Evolutionary conservation across 164 flowering plant species (phyloP).

Genomic region (Stephania cephalantha): DNA sequence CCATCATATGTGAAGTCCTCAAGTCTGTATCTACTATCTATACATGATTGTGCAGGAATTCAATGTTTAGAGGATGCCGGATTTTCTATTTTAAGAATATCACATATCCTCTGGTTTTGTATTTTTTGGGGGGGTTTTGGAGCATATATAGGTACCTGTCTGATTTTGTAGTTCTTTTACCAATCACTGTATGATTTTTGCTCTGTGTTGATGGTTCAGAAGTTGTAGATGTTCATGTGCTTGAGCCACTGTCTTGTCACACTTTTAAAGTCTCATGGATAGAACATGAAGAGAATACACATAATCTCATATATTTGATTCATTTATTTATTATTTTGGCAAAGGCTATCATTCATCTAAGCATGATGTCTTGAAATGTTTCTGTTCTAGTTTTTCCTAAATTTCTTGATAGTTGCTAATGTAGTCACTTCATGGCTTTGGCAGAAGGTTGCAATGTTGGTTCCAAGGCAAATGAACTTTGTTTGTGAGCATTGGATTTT

Average conservation of each 20-base stretch:
- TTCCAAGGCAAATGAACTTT: not conserved
- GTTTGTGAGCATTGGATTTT: not conserved
- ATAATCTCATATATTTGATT: not conserved
- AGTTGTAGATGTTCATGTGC: not conserved
- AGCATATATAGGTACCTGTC: not conserved
- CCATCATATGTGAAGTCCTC: not conserved
- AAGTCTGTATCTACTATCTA: constrained; percentile 9
- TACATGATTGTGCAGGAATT: constrained; percentile 12
- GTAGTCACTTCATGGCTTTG: not conserved
- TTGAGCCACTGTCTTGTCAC: not conserved
- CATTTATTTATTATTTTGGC: not conserved
- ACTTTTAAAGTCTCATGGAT: not conserved
- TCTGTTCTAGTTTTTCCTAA: not conserved
- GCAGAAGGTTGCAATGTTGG: not conserved
- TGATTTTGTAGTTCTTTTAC: constrained; percentile 1
- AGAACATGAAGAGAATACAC: not conserved
- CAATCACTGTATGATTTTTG: not conserved
- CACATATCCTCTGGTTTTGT: not conserved
- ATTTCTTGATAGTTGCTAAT: not conserved
- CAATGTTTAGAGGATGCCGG: constrained; percentile 8
- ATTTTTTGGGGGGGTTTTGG: not conserved
- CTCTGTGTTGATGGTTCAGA: not conserved
- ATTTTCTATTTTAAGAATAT: not conserved
- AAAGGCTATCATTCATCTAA: not conserved
- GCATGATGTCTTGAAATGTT: not conserved